Evolutionary conservation across 768 basidiomycete species (phyloP).

Genomic region (Hypholoma sublateritium): DNA sequence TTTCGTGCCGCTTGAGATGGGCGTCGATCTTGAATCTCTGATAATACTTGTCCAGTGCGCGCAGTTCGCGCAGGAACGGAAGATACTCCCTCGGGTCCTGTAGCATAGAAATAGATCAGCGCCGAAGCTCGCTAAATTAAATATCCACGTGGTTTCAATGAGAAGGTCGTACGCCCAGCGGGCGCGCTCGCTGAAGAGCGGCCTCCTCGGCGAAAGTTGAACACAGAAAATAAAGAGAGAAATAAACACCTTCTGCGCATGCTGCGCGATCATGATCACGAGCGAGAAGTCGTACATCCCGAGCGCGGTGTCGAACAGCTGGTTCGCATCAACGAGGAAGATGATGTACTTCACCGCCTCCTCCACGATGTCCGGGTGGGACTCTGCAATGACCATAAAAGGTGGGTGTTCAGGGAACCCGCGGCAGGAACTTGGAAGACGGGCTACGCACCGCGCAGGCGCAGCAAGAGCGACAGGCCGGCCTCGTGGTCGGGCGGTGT

Average conservation of each 20-base stretch:
- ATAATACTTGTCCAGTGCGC: constrained; percentile 75
- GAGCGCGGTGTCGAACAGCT: constrained; percentile 89
- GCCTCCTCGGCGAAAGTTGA: background rate
- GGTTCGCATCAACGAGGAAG: constrained; percentile 92
- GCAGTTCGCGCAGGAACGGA: constrained; percentile 91
- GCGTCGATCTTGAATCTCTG: constrained; percentile 93
- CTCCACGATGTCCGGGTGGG: constrained; percentile 77
- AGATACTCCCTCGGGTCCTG: constrained; percentile 98
- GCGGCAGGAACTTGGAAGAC: background rate
- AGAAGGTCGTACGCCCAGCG: no score
- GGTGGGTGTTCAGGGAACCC: constrained; percentile 1
- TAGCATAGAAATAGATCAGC: constrained; percentile 5
- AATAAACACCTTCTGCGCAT: constrained; percentile 82
- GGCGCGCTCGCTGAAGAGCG: no score
- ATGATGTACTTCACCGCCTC: constrained; percentile 99
- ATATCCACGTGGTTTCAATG: background rate
- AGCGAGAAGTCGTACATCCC: constrained; percentile 99
- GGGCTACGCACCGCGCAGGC: constrained; percentile 63
- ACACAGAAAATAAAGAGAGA: background rate
- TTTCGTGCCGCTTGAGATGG: constrained; percentile 74
- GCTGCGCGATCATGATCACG: constrained; percentile 94
- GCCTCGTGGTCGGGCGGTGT: constrained; percentile 89
- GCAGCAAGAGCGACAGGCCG: constrained; percentile 72
- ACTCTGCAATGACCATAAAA: constrained; percentile 31
- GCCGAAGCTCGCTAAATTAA: background rate